A percentile compares a stretch with the other conserved stretches of the same genome.
phyloP scores from a whole-genome alignment of 768 basidiomycete genomes.

The Suillus variegatus region DNA sequence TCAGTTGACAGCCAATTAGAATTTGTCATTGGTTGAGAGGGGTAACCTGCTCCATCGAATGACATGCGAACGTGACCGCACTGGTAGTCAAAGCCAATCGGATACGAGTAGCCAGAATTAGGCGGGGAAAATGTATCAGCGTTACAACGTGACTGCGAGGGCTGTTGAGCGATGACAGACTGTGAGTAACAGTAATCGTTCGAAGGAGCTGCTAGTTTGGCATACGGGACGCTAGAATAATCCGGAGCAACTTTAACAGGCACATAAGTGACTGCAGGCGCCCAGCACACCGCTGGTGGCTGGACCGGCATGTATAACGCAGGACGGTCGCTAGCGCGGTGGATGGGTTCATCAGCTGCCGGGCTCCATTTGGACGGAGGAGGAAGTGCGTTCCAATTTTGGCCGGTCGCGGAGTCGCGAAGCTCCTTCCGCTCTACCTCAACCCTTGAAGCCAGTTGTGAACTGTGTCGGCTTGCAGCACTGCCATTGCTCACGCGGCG shows the following conservation, averaged over 20 bases:
- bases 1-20: constrained; percentile 48
- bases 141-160: constrained; percentile 58
- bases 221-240: constrained; percentile 19
- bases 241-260: constrained; percentile 24
- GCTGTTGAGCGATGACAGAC: constrained; percentile 45
- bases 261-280: constrained; percentile 16
- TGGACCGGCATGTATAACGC: constrained; percentile 70
- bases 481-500: constrained; percentile 44
- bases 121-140: constrained; percentile 48
- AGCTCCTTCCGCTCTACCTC: not conserved
- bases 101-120: constrained; percentile 59
- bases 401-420: constrained; percentile 6
- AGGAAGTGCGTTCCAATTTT: constrained; percentile 45
- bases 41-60: constrained; percentile 41
- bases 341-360: constrained; percentile 73
- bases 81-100: constrained; percentile 54
- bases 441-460: not conserved
- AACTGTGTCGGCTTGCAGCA: constrained; percentile 6
- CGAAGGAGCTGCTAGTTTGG: constrained; percentile 26
- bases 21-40: constrained; percentile 37
- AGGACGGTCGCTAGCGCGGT: constrained; percentile 52
- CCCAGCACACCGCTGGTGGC: constrained; percentile 38
- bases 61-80: constrained; percentile 48
- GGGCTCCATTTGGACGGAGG: constrained; percentile 85
- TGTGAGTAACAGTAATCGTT: constrained; percentile 8